Evolutionary conservation across 2,329 filamentous ascomycete genomes (phyloP).

Genomic region (Monascus ruber): DNA sequence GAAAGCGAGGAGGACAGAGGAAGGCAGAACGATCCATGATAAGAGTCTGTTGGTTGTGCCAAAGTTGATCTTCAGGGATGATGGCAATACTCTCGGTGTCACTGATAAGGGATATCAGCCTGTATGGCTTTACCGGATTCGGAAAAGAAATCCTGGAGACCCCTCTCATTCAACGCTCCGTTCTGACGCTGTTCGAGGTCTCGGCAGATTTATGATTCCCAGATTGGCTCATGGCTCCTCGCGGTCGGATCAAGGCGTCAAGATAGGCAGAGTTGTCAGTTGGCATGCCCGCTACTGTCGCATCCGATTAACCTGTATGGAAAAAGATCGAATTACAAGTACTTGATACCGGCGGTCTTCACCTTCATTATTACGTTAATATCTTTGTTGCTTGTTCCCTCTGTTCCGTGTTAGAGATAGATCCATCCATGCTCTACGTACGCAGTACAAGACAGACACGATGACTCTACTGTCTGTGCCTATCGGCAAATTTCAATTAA

Average conservation of each 20-base stretch:
- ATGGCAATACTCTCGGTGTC: not conserved
- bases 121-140: conserved; percentile 19
- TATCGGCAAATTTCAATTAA: not conserved
- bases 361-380: no score
- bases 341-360: no score
- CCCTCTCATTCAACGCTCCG: not conserved
- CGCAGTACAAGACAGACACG: no score
- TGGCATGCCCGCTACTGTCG: conserved; percentile 4
- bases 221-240: not conserved
- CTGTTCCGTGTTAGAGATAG: no score
- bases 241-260: conserved; percentile 7
- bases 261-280: conserved; percentile 4
- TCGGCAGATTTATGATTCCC: not conserved
- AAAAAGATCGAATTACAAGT: conserved; percentile 3
- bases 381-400: no score
- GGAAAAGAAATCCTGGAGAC: conserved; percentile 24
- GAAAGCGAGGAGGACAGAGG: not conserved
- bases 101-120: not conserved
- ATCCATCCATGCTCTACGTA: no score
- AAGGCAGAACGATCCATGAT: conserved; percentile 2
- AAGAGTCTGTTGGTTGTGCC: not conserved
- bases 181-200: not conserved
- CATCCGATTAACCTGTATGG: conserved; percentile 19
- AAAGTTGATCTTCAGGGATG: no score
- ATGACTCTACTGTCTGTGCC: not conserved